Percentiles rank a stretch among this genome's conserved stretches.
These are phyloP conservation scores for Backusella parvicylindrica DNA, from an alignment of 192 early-diverging fungal genomes.

Conservation along the genomic window DNA sequence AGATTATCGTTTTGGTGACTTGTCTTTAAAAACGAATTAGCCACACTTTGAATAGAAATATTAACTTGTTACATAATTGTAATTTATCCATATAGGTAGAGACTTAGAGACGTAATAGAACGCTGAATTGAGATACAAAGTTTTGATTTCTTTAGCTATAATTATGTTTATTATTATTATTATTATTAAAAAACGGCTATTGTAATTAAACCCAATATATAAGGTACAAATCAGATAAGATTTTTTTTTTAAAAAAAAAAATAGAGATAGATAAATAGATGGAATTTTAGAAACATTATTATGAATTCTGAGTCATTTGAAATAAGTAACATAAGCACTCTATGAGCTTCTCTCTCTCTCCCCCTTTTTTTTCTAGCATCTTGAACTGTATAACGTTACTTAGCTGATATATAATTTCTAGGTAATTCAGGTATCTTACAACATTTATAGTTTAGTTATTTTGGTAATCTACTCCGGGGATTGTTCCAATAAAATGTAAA, in stretches of 20 bases:
- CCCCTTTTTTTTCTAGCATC: background rate
- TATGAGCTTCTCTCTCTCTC: too few relatives aligned
- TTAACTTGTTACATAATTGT: too few relatives aligned
- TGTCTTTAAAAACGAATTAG: background rate
- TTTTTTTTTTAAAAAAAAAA: too few relatives aligned
- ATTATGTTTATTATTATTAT: background rate
- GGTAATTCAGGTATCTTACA: too few relatives aligned
- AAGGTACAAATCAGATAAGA: background rate
- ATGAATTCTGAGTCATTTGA: background rate
- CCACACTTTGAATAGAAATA: background rate
- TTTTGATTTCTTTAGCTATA: background rate
- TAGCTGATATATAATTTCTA: too few relatives aligned
- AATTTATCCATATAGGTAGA: too few relatives aligned
- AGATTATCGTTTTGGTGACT: background rate
- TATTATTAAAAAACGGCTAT: background rate
- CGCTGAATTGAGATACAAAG: background rate
- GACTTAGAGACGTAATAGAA: background rate
- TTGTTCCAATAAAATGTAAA: background rate
- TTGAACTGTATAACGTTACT: background rate
- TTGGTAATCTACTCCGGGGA: background rate
- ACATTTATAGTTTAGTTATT: too few relatives aligned
- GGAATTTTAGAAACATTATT: background rate
- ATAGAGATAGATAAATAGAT: background rate
- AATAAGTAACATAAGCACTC: background rate
- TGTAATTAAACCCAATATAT: background rate